phyloP scores from a whole-genome alignment of 139 green algal genomes.

The Dunaliella primolecta region DNA sequence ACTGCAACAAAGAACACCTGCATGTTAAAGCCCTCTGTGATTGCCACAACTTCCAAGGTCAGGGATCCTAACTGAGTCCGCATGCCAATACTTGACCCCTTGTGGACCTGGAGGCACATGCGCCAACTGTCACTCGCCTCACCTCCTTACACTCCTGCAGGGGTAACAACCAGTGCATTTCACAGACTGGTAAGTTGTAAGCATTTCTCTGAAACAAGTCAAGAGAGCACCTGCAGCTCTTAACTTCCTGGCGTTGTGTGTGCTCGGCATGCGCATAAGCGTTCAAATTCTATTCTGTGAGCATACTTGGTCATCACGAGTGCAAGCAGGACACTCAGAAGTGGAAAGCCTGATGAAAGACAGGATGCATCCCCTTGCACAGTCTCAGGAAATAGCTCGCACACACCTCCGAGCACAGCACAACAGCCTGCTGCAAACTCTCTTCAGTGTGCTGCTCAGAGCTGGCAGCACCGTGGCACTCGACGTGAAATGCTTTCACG shows the following conservation, averaged over 20 bases:
- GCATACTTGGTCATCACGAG: background rate
- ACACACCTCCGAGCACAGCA: background rate
- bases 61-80: no score
- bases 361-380: background rate
- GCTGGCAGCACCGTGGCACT: background rate
- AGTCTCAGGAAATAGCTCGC: background rate
- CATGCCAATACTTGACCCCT: no score
- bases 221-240: no score
- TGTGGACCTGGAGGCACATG: no score
- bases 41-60: background rate
- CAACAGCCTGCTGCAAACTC: background rate
- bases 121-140: background rate
- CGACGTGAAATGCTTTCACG: background rate
- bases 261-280: no score
- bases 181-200: no score
- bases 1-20: background rate
- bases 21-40: background rate
- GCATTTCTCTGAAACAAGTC: no score
- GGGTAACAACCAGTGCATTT: no score
- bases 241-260: no score
- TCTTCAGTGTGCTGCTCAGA: background rate
- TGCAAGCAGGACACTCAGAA: background rate
- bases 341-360: background rate
- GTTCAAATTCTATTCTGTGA: no score
- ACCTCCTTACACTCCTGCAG: background rate